Evolutionary conservation across 2,329 filamentous ascomycete species (phyloP), one percentile per base, ranked within the genome.

Genomic region (Uncinocarpus reesii): DNA sequence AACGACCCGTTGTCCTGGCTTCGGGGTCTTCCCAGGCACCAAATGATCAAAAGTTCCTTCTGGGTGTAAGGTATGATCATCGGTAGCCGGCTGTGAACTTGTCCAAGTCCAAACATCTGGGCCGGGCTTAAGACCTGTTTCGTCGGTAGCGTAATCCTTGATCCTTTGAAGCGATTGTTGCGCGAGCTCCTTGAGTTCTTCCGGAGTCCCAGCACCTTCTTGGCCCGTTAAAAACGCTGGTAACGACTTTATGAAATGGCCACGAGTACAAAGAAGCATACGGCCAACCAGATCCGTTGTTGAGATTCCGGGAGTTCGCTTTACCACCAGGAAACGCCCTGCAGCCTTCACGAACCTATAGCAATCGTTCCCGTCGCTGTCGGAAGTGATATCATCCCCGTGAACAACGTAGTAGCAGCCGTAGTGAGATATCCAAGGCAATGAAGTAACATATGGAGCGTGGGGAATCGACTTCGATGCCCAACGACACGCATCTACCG

Each of bases 251-350:
- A 96, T 90, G 62, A 95, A 95, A 69, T 98, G 92, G 18, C 81
- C 85, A 62, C 82, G 83, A n/a, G 90, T 96, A 72, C 89, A 95
- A 13, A 96, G 75, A 60, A 98, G 74, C 92, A 98, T 98, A 59
- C 92, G 83, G 16, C 92, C 92, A 21, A 98, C 92, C n/a, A 98
- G 77, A 63, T 98, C 92, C 2, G 92, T 98, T 1, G 92, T 98
- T 7, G 87, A 95, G 61, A 98, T 98, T 51, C 87, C 89, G 0
- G 92, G 92, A 1, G 92, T 96, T 54, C 92, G 79, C 71, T 94
- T 95, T 38, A 98, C 92, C 15, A 98, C 87, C 69, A 93, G 89
- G 78, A 98, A 98, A 36, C 92, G 79, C 10, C 84, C 83, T 1
- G 90, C 92, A 34, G 85, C 83, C 70, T 98, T 98, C 60, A 98